These are phyloP conservation scores for Colletotrichum liriopes DNA, from an alignment of 2,329 filamentous ascomycete genomes.

Conservation along the genomic window DNA sequence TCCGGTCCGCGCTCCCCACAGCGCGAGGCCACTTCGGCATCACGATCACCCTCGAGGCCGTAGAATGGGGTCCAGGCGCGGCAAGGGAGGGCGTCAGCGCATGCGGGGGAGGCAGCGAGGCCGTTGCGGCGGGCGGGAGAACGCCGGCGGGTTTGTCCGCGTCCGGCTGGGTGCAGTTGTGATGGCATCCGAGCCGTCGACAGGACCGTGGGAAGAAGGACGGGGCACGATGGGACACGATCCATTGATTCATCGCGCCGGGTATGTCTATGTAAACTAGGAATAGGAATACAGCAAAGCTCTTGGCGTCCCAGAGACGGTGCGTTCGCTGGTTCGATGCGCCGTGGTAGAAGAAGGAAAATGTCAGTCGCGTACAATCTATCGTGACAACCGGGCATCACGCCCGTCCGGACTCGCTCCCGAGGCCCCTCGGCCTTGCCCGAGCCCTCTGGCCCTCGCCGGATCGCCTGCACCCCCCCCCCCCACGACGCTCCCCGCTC, in stretches of 20 bases:
- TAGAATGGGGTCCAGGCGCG: too few species aligned
- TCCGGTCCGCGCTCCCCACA: too few species aligned
- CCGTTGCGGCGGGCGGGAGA: too few species aligned
- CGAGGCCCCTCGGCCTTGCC: background rate
- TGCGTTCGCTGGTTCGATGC: slow-evolving; percentile 20
- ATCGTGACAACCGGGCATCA: slow-evolving; percentile 3
- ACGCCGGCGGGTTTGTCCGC: too few species aligned
- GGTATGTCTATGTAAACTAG: background rate
- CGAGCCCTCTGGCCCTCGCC: background rate
- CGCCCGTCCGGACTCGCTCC: background rate
- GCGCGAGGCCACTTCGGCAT: too few species aligned
- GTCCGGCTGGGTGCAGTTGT: slow-evolving; percentile 4
- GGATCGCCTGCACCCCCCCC: background rate
- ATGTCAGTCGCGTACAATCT: background rate
- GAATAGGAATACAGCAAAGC: background rate
- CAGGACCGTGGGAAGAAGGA: background rate
- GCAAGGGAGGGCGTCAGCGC: too few species aligned
- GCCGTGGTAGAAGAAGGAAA: background rate
- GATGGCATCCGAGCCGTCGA: background rate
- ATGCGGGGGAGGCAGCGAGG: too few species aligned
- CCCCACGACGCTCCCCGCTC: background rate
- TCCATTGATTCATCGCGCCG: background rate
- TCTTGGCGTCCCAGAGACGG: background rate
- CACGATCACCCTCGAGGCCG: too few species aligned
- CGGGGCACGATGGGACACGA: background rate